Evolutionary conservation across 169 alveolate genomes (phyloP).

Genomic region (Eimeria necatrix): DNA sequence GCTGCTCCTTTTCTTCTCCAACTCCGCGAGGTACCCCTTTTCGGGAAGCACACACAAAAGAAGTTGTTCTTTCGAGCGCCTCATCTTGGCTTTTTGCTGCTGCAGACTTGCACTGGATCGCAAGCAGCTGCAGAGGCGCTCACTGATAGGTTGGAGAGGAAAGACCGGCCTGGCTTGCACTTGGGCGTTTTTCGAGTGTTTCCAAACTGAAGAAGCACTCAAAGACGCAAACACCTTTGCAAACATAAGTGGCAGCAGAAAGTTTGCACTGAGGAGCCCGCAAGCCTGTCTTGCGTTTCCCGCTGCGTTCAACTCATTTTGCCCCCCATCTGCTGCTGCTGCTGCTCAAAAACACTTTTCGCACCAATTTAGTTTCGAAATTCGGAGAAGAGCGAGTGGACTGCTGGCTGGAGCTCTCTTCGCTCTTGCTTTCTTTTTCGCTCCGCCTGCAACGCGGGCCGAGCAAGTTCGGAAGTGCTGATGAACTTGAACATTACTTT

Average conservation of each 20-base stretch:
- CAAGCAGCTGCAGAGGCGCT: background rate
- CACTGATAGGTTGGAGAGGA: constrained; percentile 24
- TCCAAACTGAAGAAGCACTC: too few relatives aligned
- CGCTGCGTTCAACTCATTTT: background rate
- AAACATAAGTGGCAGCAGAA: too few relatives aligned
- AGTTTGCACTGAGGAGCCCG: background rate
- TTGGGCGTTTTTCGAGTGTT: background rate
- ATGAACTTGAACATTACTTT: too few relatives aligned
- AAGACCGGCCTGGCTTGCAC: constrained; percentile 10
- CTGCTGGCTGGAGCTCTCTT: background rate
- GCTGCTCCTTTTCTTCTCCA: constrained; percentile 42
- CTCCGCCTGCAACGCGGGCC: background rate
- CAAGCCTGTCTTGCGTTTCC: background rate
- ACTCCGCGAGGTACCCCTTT: constrained; percentile 18
- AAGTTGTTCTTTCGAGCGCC: background rate
- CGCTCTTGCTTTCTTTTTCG: background rate
- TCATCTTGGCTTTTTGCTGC: background rate
- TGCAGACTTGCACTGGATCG: background rate
- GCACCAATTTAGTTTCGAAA: too few relatives aligned
- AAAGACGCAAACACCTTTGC: too few relatives aligned
- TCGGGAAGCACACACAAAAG: background rate
- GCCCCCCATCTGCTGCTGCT: background rate
- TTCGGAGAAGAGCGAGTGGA: too few relatives aligned
- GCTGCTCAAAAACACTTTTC: too few relatives aligned
- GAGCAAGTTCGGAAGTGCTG: too few relatives aligned